Base-by-base conservation (phyloP, 1,139 yeast species). In the Diutina ranongensis region DNA sequence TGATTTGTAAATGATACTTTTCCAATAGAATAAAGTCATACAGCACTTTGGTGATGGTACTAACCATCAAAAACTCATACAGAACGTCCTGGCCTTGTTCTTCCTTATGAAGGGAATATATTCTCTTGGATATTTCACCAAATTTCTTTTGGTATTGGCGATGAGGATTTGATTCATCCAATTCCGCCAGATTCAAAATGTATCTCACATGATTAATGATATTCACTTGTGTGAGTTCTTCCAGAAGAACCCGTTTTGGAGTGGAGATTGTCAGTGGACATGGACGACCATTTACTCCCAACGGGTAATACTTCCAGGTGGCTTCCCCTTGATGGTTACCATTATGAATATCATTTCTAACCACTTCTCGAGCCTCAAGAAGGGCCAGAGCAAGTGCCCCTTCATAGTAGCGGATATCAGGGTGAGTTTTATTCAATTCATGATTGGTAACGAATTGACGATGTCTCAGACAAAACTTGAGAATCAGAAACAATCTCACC, bases 21-120 rank as follows among this genome's bases (percentile, higher is more conserved):
- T 71, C 76, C 49, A 71, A 56, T 31, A 70, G 55, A 46, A 68
- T 59, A 50, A 57, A 71, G 49, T 71, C 76, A 50, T 65, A 65
- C 1, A 71, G 62, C 5, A 67, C 65, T 49, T 67, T 68, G 3
- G 68, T 61, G 68, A 31, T 68, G 47, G 19, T 68, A 51, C 3
- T 49, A 40, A 38, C 42, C 42, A 9, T 51, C 44, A 19, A 48
- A 51, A 2, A 49, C 44, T 10, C 56, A 62, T 45, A 58, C 68
- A 31, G 66, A 66, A 32, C 45, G 4, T 31, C 45, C 15, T 55
- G 49, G 32, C 62, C 70, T 32, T 25, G 15, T 15, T 38, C 42
- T 4, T 65, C 72, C 42, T 56, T 60, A 45, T 60, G 62, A 40
- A 61, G 51, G 3, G 53, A 47, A 45, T 58, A 62, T 13, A 70